Base-by-base conservation (phyloP, 163 green algal genomes). In the Scenedesmus sp. region DNA sequence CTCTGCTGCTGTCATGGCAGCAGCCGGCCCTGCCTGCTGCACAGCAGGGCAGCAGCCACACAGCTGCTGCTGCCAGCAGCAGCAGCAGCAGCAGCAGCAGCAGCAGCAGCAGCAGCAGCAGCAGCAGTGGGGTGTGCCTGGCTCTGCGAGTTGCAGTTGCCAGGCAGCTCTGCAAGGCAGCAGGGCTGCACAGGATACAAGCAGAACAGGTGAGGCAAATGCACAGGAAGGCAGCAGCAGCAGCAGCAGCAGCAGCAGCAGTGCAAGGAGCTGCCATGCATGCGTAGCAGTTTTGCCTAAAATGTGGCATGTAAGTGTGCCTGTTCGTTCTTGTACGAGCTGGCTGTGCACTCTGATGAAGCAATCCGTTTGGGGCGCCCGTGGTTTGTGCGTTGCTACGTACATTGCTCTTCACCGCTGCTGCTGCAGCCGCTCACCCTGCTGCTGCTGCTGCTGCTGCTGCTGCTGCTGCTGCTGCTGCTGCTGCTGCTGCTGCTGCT, bases 401-500 rank as follows among this genome's bases (percentile, higher is more conserved):
- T 26, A 26, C 26, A 26, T 26, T 26, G 26, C 26, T 26, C 26
- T 26, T 26, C 26, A 26, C 26, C 26, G 26, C 26, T 26, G 26
- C 26, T 26, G 26, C 26, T 26, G 26, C 26, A 26, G 26, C 26
- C 26, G 26, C 26, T 26, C 26, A 26, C 26, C 26, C 26, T 26
- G 26, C 26, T 26, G 26, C 26, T 26, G 26, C 26, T 26, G 26
- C 26, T 26, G 26, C 26, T 54, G 1, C 16, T 86, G 15, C 55
- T 87, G 79, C 79, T n/a, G 10, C 26, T 46, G 82, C 82, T 73
- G 82, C 82, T 87, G 26, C 26, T 54, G 1, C 16, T 86, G 15
- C 55, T 87, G 79, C 79, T n/a, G 10, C 26, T 46, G 82, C 82
- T 73, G 82, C 82, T 87, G 82, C 82, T 87, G 82, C 82, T 67